A percentile compares a stretch with the other conserved stretches of the same genome.
phyloP scores from a whole-genome alignment of 306 rosid species.

The Cucurbita ficifolia region DNA sequence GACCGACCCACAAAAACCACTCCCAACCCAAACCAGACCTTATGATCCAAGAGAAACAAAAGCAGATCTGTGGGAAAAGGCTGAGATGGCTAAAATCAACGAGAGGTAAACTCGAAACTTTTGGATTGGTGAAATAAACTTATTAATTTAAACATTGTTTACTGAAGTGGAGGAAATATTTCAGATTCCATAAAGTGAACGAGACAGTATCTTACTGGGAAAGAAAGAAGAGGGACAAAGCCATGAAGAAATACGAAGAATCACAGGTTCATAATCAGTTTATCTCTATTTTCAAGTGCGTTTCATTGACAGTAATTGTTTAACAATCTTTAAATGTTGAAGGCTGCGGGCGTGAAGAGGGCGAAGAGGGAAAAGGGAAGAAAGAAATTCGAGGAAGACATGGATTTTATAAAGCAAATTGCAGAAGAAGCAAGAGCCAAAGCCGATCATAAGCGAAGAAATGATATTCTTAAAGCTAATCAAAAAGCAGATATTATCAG shows the following conservation, averaged over 20 bases:
- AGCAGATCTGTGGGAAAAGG: constrained; percentile 58
- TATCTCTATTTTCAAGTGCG: neutral
- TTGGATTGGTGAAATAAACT: too few species aligned
- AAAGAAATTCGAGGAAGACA: constrained; percentile 9
- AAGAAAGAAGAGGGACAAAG: constrained; percentile 34
- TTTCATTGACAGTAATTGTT: neutral
- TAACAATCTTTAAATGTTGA: neutral
- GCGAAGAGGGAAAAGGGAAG: constrained; percentile 20
- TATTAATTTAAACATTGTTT: too few species aligned
- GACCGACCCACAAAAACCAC: constrained; percentile 9
- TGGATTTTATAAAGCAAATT: constrained; percentile 18
- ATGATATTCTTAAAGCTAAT: constrained; percentile 27
- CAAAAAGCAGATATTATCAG: constrained; percentile 43
- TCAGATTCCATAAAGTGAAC: constrained; percentile 41
- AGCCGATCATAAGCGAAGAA: constrained; percentile 25
- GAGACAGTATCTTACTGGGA: constrained; percentile 52
- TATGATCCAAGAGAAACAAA: constrained; percentile 10
- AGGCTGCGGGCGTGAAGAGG: constrained; percentile 27
- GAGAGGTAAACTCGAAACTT: constrained; percentile 23
- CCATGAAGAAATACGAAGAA: constrained; percentile 17
- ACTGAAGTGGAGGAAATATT: neutral
- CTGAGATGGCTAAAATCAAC: constrained; percentile 36
- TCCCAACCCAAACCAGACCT: constrained; percentile 3
- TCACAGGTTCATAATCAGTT: constrained; percentile 36
- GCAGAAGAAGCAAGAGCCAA: constrained; percentile 40